Evolutionary conservation across 805 yeast genomes (phyloP).

Genomic region (Cyberlindnera sargentensis): DNA sequence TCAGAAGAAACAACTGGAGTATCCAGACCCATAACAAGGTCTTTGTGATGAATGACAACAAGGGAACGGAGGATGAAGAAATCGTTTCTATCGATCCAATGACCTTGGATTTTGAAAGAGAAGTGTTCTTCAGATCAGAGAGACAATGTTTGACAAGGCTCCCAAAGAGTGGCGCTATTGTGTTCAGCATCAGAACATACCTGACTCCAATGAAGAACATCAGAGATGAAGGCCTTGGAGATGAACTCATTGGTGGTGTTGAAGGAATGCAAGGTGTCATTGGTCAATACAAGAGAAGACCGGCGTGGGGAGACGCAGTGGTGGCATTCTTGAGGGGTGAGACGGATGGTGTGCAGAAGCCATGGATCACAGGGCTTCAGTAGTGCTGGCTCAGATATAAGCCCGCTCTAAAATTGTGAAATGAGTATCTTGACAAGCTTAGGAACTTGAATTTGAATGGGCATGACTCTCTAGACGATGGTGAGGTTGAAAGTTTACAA

Average conservation of each 20-base stretch:
- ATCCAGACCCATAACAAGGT: conserved; percentile 52
- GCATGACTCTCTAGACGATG: conserved; percentile 14
- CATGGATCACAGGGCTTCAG: conserved; percentile 12
- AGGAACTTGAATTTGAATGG: conserved; percentile 11
- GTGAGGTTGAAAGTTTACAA: conserved; percentile 4
- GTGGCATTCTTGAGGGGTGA: conserved; percentile 33
- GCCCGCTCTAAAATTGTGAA: conserved; percentile 43
- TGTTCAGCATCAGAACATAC: conserved; percentile 53
- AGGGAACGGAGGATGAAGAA: conserved; percentile 25
- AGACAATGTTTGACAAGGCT: conserved; percentile 50
- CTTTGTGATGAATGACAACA: conserved; percentile 41
- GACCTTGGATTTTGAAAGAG: conserved; percentile 29
- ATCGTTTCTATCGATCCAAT: conserved; percentile 28
- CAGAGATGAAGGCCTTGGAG: conserved; percentile 38
- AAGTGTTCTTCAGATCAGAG: conserved; percentile 52
- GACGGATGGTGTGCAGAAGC: conserved; percentile 26
- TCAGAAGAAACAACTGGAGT: conserved; percentile 65
- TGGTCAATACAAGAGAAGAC: conserved; percentile 54
- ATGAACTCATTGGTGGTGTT: conserved; percentile 56
- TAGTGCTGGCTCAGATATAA: too few relatives aligned
- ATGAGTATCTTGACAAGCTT: conserved; percentile 36
- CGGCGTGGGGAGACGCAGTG: conserved; percentile 67
- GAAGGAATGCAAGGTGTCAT: conserved; percentile 53
- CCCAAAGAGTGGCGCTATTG: conserved; percentile 38
- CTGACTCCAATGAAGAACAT: conserved; percentile 43